Base-by-base conservation (phyloP, 1,284 basidiomycete genomes). In the Mycena sp. region DNA sequence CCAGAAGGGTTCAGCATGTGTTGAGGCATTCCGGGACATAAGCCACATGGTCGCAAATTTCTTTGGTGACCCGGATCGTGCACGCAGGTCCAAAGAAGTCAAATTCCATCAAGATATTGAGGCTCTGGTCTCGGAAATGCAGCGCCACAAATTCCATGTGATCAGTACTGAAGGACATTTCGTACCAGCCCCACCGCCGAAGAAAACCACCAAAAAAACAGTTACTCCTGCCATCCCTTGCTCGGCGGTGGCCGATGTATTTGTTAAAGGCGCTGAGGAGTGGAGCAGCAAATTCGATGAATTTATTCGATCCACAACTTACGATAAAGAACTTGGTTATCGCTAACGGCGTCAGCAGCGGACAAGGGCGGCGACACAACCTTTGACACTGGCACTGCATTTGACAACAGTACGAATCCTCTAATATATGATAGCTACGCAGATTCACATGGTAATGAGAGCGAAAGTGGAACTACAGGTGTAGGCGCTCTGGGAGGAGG, bases 1-100 rank as follows among this genome's bases (percentile, higher is more conserved):
- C 3, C 46, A 65, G 32, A 74, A 74, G 50, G 72, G 73, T 2
- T 75, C 74, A 16, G 70, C 73, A 9, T 74, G n/a, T n/a, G n/a
- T n/a, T n/a, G n/a, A n/a, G n/a, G n/a, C n/a, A n/a, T n/a, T n/a
- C n/a, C n/a, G n/a, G 71, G 62, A 71, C 12, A 50, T 74, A 40
- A 69, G 46, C 6, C 68, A 71, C 21, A 32, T 43, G 9, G 61
- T 75, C 14, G 57, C 69, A 0, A 52, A 62, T n/a, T 64, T 65
- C 29, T 73, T 71, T 52, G 72, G 72, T 0, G 46, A 70, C 43
- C 38, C 67, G 4, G 68, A 74, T 43, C 58, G 66, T 26, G 49
- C 66, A 1, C 64, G 72, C 4, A 32, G 67, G 9, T 52, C 52
- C 25, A 71, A 73, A 29, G 74, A 74, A 50, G 59, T 68, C 21